Percentiles rank a stretch among this genome's conserved stretches.
phyloP scores from a whole-genome alignment of 2,329 filamentous ascomycete species.

The Pyrenochaeta sp. region DNA sequence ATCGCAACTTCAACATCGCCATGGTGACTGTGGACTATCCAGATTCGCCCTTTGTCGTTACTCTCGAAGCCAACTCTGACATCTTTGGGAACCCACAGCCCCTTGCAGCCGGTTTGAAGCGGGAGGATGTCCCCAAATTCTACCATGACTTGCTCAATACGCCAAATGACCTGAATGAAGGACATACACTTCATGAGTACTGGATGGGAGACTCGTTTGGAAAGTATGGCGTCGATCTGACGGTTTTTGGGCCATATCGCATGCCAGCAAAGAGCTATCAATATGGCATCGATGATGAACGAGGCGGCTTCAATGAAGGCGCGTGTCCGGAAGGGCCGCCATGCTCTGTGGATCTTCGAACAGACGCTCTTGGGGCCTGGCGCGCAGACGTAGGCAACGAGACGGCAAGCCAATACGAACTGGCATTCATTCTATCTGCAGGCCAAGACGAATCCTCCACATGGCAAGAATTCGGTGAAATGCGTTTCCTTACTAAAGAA shows the following conservation, averaged over 20 bases:
- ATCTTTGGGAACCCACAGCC: constrained; percentile 62
- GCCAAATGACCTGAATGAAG: constrained; percentile 59
- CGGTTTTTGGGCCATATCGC: constrained; percentile 62
- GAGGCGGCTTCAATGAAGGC: constrained; percentile 57
- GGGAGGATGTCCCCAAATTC: constrained; percentile 59
- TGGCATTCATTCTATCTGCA: constrained; percentile 64
- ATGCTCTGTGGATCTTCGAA: constrained; percentile 60
- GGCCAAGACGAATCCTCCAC: constrained; percentile 65
- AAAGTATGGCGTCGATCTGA: constrained; percentile 62
- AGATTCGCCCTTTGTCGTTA: constrained; percentile 61
- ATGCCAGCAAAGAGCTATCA: constrained; percentile 59
- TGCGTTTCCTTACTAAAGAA: constrained; percentile 59
- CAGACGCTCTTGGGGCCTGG: constrained; percentile 60
- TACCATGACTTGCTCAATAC: constrained; percentile 62
- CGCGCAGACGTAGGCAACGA: constrained; percentile 61
- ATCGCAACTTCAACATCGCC: constrained; percentile 65
- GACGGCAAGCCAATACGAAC: constrained; percentile 59
- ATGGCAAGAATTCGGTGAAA: constrained; percentile 66
- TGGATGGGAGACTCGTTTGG: constrained; percentile 66
- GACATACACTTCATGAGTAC: constrained; percentile 64
- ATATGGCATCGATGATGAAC: constrained; percentile 59
- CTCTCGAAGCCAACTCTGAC: constrained; percentile 55
- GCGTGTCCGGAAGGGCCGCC: constrained; percentile 56
- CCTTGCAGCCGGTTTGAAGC: constrained; percentile 51
- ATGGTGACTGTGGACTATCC: constrained; percentile 63